These are phyloP conservation scores for Dovyalis caffra DNA, from an alignment of 345 rosid genomes.

Conservation along the genomic window DNA sequence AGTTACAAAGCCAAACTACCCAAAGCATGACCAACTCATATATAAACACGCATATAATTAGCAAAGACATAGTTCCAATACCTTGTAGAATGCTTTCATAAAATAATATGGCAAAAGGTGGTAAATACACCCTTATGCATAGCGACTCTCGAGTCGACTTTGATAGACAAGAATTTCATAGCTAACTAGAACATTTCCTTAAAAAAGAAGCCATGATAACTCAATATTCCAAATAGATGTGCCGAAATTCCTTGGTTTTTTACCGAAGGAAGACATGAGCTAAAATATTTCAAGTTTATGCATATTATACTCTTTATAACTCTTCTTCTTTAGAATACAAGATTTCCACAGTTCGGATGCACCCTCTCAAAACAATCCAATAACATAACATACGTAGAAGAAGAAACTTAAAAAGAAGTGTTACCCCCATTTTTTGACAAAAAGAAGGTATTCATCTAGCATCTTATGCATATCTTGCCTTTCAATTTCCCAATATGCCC, in stretches of 20 bases:
- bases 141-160: too few relatives aligned
- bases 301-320: background rate
- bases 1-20: too few relatives aligned
- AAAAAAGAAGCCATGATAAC: background rate
- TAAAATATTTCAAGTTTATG: background rate
- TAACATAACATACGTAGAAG: background rate
- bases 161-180: too few relatives aligned
- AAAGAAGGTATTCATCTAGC: conserved; percentile 54
- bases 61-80: too few relatives aligned
- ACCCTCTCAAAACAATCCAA: background rate
- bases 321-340: background rate
- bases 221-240: background rate
- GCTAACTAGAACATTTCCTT: too few relatives aligned
- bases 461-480: conserved; percentile 47
- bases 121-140: too few relatives aligned
- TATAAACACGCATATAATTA: too few relatives aligned
- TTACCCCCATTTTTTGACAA: conserved; percentile 71
- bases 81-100: too few relatives aligned
- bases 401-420: conserved; percentile 13
- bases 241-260: background rate
- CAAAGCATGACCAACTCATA: too few relatives aligned
- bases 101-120: too few relatives aligned
- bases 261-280: background rate
- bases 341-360: background rate
- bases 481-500: conserved; percentile 57